phyloP scores from a whole-genome alignment of 495 filamentous ascomycete species.

The Penicillium alfredii region DNA sequence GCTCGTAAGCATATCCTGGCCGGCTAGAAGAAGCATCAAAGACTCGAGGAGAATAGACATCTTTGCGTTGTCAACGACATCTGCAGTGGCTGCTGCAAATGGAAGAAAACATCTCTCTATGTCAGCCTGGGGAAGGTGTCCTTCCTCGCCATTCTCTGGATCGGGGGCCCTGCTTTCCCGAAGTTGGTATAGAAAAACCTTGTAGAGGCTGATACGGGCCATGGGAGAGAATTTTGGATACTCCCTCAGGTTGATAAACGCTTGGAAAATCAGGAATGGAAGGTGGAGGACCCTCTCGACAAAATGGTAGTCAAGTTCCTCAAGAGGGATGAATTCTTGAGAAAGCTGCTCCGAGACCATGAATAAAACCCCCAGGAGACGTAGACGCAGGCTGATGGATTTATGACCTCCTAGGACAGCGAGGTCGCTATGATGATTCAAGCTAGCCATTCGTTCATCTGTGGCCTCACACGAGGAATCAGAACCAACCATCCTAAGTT shows the following conservation, averaged over 20 bases:
- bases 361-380: conserved; percentile 52
- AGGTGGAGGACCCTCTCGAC: conserved; percentile 59
- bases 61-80: conserved; percentile 69
- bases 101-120: conserved; percentile 68
- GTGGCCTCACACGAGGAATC: too few species aligned
- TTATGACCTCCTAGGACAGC: conserved; percentile 46
- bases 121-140: conserved; percentile 49
- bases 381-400: conserved; percentile 57
- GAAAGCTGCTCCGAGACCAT: conserved; percentile 40
- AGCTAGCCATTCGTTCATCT: conserved; percentile 24
- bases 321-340: conserved; percentile 39
- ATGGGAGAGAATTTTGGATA: conserved; percentile 42
- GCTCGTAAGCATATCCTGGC: conserved; percentile 32
- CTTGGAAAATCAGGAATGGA: conserved; percentile 61
- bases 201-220: conserved; percentile 56
- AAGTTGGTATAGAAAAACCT: conserved; percentile 57
- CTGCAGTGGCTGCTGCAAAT: conserved; percentile 57
- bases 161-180: conserved; percentile 52
- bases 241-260: conserved; percentile 53
- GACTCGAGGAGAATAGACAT: conserved; percentile 71
- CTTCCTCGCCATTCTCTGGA: conserved; percentile 34
- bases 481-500: too few species aligned
- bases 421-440: conserved; percentile 21
- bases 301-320: conserved; percentile 62
- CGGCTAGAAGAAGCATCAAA: conserved; percentile 54